Evolutionary conservation across 176 grass and related monocot species (phyloP).

Genomic region (Oryza glaberrima): DNA sequence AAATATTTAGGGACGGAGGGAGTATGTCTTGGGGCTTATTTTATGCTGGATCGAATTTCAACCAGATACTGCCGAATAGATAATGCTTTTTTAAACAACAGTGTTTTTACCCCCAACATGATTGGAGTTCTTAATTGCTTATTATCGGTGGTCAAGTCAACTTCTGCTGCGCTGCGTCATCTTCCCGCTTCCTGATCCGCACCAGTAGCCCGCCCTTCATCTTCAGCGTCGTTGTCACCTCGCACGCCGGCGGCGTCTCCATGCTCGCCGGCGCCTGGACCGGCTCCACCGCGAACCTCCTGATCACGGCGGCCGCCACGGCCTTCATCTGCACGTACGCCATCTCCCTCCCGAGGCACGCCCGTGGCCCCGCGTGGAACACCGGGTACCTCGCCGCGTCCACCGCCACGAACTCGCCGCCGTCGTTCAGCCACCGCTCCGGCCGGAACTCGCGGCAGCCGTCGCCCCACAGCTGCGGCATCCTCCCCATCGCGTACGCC

Average conservation of each 20-base stretch:
- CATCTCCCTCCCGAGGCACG: constrained; percentile 76
- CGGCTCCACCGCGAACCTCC: constrained; percentile 48
- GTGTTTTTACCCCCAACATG: no score
- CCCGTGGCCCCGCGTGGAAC: constrained; percentile 62
- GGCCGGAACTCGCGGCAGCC: no score
- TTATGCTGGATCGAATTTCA: not conserved
- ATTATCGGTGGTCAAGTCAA: no score
- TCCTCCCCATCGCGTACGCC: constrained; percentile 74
- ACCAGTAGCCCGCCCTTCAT: constrained; percentile 62
- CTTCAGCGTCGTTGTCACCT: constrained; percentile 52
- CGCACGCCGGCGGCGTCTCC: constrained; percentile 41
- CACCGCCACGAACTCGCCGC: no score
- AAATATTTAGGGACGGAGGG: no score
- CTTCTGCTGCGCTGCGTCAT: no score
- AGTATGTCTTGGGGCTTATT: not conserved
- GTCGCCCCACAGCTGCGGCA: constrained; percentile 53
- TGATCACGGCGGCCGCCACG: constrained; percentile 49
- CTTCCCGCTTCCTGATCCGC: no score
- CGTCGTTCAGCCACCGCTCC: no score
- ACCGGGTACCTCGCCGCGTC: constrained; percentile 50
- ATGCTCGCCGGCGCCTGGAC: constrained; percentile 6
- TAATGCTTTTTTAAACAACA: no score
- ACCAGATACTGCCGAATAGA: no score
- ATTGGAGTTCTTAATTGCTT: no score
- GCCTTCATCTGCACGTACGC: constrained; percentile 82